Percentiles rank a stretch among this genome's conserved stretches.
Evolutionary conservation across 768 basidiomycete genomes (phyloP).

Genomic region (Lentinula sp.): DNA sequence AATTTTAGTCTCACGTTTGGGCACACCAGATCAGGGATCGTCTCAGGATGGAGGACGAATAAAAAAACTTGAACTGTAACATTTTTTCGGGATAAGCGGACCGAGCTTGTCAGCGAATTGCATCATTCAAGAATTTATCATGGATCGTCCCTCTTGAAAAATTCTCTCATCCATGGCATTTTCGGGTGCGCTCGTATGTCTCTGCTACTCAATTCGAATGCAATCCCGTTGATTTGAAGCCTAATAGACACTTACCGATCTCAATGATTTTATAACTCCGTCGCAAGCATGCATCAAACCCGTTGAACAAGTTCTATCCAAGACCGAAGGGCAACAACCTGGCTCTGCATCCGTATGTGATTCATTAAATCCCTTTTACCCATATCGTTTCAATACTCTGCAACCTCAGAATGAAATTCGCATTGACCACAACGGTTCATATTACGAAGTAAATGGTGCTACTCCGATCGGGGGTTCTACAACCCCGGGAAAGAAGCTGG

Average conservation of each 20-base stretch:
- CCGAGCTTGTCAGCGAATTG: not conserved
- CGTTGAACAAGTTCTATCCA: slow-evolving; percentile 41
- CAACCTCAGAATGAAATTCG: slow-evolving; percentile 78
- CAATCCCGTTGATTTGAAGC: not conserved
- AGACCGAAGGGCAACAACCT: slow-evolving; percentile 23
- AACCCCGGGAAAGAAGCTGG: slow-evolving; percentile 51
- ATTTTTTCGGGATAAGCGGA: not conserved
- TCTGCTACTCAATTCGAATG: not conserved
- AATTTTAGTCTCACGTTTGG: too few relatives aligned
- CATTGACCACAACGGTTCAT: slow-evolving; percentile 78
- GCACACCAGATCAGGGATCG: too few relatives aligned
- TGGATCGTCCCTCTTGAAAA: not conserved
- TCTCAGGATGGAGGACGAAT: too few relatives aligned
- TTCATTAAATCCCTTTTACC: not conserved
- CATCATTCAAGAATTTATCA: not conserved
- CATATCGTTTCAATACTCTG: not conserved
- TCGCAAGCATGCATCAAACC: slow-evolving; percentile 98
- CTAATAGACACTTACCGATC: slow-evolving; percentile 77
- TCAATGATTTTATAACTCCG: slow-evolving; percentile 96
- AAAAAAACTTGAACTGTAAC: too few relatives aligned
- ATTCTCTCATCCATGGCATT: slow-evolving; percentile 55
- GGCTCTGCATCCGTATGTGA: slow-evolving; percentile 31
- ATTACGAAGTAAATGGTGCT: slow-evolving; percentile 66
- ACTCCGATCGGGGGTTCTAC: slow-evolving; percentile 9
- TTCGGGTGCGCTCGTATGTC: slow-evolving; percentile 76